phyloP scores from a whole-genome alignment of 2,329 filamentous ascomycete genomes.

The Aspergillus pseudoviridinutans region DNA sequence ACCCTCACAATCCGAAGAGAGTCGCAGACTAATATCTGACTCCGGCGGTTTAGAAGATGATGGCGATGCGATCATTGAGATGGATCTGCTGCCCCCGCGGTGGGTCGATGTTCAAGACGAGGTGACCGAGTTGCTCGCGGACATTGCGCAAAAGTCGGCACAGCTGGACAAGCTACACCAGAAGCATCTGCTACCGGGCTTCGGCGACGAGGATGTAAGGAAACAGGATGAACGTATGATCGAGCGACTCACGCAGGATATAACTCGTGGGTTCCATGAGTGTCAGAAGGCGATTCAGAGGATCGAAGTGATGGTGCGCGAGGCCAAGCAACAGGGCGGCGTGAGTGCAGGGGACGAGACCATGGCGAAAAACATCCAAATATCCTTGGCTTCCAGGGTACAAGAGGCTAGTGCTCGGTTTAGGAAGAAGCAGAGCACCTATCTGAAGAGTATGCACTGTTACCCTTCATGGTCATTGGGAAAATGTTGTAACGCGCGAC shows the following conservation, averaged over 20 bases:
- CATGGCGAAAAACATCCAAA: constrained; percentile 95
- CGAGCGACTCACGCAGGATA: constrained; percentile 81
- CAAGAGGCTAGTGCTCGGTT: constrained; percentile 90
- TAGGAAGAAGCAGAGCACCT: constrained; percentile 94
- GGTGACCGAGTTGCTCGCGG: constrained; percentile 74
- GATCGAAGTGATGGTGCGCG: constrained; percentile 81
- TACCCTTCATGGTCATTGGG: background rate
- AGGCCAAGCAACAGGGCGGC: constrained; percentile 65
- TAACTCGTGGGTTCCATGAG: constrained; percentile 82
- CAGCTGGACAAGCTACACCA: constrained; percentile 89
- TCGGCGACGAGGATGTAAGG: constrained; percentile 91
- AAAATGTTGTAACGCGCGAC: constrained; percentile 8
- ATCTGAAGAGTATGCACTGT: constrained; percentile 72
- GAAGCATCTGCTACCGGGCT: constrained; percentile 93
- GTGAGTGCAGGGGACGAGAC: constrained; percentile 82
- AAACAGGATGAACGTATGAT: constrained; percentile 84
- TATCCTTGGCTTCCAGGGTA: constrained; percentile 79
- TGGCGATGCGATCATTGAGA: constrained; percentile 94
- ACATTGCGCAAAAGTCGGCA: constrained; percentile 77
- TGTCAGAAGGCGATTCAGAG: constrained; percentile 86
- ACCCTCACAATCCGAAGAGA: constrained; percentile 60
- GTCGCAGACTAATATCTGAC: constrained; percentile 78
- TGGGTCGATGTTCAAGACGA: constrained; percentile 97
- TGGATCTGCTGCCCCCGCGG: constrained; percentile 90
- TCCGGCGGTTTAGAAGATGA: constrained; percentile 69